These are phyloP conservation scores for Tephrocybe sp. DNA, from an alignment of 768 basidiomycete genomes.

Conservation along the genomic window DNA sequence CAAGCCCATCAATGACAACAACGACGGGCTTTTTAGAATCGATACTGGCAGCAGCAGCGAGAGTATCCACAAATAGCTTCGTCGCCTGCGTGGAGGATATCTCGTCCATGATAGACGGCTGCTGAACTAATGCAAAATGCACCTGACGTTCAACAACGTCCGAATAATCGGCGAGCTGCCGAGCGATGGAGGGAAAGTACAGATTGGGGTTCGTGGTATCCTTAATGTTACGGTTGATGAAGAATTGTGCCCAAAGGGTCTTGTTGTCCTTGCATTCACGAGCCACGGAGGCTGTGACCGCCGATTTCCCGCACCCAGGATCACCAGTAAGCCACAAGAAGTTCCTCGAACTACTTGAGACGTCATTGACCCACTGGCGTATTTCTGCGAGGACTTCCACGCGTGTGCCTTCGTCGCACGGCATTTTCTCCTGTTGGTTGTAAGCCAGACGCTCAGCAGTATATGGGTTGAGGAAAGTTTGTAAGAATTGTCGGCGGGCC, in stretches of 20 bases:
- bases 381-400: conserved; percentile 4
- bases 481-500: not conserved
- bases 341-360: not conserved
- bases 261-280: conserved; percentile 5
- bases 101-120: conserved; percentile 14
- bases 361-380: conserved; percentile 2
- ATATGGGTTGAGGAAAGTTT: not conserved
- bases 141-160: conserved; percentile 5
- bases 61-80: conserved; percentile 14
- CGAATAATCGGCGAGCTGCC: conserved; percentile 12
- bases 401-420: conserved; percentile 8
- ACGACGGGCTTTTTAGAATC: conserved; percentile 12
- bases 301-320: conserved; percentile 10
- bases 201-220: conserved; percentile 9
- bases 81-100: conserved; percentile 13
- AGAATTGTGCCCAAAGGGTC: conserved; percentile 16
- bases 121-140: conserved; percentile 1
- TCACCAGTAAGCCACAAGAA: conserved; percentile 12
- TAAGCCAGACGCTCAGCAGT: not conserved
- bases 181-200: conserved; percentile 20
- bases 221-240: conserved; percentile 10
- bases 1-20: conserved; percentile 21
- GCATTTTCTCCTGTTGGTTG: conserved; percentile 4
- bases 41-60: conserved; percentile 8
- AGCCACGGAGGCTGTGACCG: conserved; percentile 7